phyloP scores from a whole-genome alignment of 164 flowering plant species.

The Vitis rupestris region DNA sequence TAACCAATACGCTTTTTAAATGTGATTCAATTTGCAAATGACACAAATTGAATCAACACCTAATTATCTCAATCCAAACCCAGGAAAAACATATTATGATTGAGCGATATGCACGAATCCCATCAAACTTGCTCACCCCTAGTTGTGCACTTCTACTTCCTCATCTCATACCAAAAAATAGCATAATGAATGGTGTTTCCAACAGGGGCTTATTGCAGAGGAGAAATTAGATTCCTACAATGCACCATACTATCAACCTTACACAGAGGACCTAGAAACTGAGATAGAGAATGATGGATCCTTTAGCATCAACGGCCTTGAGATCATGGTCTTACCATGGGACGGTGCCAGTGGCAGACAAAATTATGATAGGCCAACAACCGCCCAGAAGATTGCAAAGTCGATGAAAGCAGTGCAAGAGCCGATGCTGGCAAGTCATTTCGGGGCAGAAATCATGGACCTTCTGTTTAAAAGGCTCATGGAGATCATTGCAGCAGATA shows the following conservation, averaged over 20 bases:
- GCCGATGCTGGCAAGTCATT: constrained; percentile 18
- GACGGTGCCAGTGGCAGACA: constrained; percentile 2
- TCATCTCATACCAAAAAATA: no score
- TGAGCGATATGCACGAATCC: no score
- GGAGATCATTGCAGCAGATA: not conserved
- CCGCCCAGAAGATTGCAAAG: constrained; percentile 3
- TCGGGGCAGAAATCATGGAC: constrained; percentile 16
- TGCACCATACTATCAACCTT: constrained; percentile 19
- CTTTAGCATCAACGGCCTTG: constrained; percentile 12
- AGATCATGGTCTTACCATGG: constrained; percentile 2
- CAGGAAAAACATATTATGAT: no score
- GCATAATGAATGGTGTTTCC: no score
- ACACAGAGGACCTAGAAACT: constrained; percentile 9
- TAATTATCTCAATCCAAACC: no score
- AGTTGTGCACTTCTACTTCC: no score
- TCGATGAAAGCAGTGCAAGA: constrained; percentile 18
- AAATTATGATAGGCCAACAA: constrained; percentile 4
- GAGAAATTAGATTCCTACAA: constrained; percentile 19
- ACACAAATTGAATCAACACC: no score
- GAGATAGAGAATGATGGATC: constrained; percentile 20
- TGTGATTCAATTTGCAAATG: no score
- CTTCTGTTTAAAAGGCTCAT: constrained; percentile 13
- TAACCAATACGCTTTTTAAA: no score
- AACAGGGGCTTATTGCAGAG: constrained; percentile 15
- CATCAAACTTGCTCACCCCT: no score